Base-by-base conservation (phyloP, 1,284 basidiomycete species). In the Rhizoctonia solani region DNA sequence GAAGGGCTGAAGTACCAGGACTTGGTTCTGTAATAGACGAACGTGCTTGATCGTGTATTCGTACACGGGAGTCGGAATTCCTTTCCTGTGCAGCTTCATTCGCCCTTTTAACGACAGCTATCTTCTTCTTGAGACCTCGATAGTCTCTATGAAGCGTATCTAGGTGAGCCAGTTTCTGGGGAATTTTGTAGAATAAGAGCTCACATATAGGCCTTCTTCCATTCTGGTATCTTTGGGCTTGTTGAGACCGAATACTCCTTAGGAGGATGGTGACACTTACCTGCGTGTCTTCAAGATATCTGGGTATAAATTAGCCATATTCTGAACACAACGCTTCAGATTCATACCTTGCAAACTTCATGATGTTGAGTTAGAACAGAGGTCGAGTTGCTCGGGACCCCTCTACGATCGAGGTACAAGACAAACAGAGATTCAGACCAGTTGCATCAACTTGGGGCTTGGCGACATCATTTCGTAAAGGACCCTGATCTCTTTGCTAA, bases 131-230 rank as follows among this genome's bases (percentile, higher is more conserved):
- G 23, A 92, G 82, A 3, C 82, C 83, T 1, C 82, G 82, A 73
- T 92, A 92, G 74, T 92, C 85, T 72, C 89, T 92, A 71, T 34
- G 55, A 41, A n/a, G n/a, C n/a, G n/a, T n/a, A n/a, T n/a, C n/a
- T 29, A 29, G n/a, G 14, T 66, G 63, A 42, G 65, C 66, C 34
- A 47, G 34, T 37, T n/a, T 21, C n/a, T n/a, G 27, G 25, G 44
- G 32, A n/a, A 37, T n/a, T n/a, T n/a, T n/a, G n/a, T 47, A 58
- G 49, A 25, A 54, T 13, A 68, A 58, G 19, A 30, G 49, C 82
- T 68, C 71, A 90, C 90, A 92, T 89, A 75, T 92, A 92, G 14
- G 88, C 89, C 70, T 81, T 86, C 74, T 90, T 88, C 90, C 90
- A 92, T 77, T 92, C 90, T 0, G 89, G 86, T 37, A 83, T 85